Base-by-base conservation (phyloP, 2,329 filamentous ascomycete species). In the Phyllachora maydis region DNA sequence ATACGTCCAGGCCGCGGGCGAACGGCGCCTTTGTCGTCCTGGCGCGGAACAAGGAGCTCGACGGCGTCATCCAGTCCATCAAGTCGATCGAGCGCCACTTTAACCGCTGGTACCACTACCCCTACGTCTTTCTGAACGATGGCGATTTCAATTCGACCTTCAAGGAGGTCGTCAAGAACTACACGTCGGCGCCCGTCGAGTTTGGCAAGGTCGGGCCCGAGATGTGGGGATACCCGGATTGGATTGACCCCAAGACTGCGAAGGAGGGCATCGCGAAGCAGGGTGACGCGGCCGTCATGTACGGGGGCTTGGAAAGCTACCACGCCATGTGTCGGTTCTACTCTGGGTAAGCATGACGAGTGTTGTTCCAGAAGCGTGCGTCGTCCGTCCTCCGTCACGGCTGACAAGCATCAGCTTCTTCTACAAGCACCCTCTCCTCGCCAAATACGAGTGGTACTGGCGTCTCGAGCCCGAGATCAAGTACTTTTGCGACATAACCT, bases 371-470 rank as follows among this genome's bases (percentile, higher is more conserved):
- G n/a, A n/a, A n/a, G n/a, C n/a, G n/a, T n/a, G n/a, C n/a, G n/a
- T n/a, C n/a, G n/a, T n/a, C n/a, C n/a, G n/a, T n/a, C n/a, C n/a
- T n/a, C n/a, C n/a, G n/a, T n/a, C n/a, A n/a, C n/a, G n/a, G n/a
- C n/a, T n/a, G n/a, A n/a, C n/a, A n/a, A n/a, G n/a, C 18, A 6
- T 4, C 31, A 65, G 81, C 20, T 88, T 90, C 52, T 98, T 98
- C 54, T 98, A 88, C 59, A 92, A 93, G 48, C 88, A 98, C 45
- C 76, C 83, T 33, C 65, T 95, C 16, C 65, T 98, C 21, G 66
- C 77, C 43, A 95, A 95, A 50, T 98, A 95, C 52, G 82, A 95
- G 44, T 98, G 88, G 88, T 98, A 98, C 58, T 98, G 88, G 88
- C 81, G 88, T 32, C 59, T 98, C 38, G 88, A 98, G 60, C 88